Base-by-base conservation (phyloP, 1,139 yeast species). In the Pneumocystis jirovecii region DNA sequence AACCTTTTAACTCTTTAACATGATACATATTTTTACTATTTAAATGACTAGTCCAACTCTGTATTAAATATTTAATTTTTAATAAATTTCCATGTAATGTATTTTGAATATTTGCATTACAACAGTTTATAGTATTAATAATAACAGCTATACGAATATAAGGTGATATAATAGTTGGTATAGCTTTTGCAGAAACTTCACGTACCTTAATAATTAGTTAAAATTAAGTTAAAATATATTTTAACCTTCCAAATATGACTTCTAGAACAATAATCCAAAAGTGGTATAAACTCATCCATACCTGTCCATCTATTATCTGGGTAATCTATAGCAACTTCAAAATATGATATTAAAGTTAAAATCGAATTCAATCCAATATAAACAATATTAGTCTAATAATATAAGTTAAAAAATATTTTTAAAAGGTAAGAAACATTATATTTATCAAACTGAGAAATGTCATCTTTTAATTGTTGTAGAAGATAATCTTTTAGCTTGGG, bases 141-240 rank as follows among this genome's bases (percentile, higher is more conserved):
- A 67, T 61, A 44, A 61, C 45, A n/a, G 64, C 34, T 17, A 62
- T 62, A 50, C 63, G 61, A 7, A 40, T 59, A 15, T 45, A 61
- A 6, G 63, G 61, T 19, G 64, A 65, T 35, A 80, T 74, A 66
- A 87, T 75, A 0, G 85, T 76, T 0, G 86, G 82, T 1, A 89
- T 72, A 2, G 90, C 82, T 72, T 86, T 79, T 0, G 96, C 89
- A 0, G 95, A 86, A 82, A 88, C 82, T 73, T 90, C 96, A 68
- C 98, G 80, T 1, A 91, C 66, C 65, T 68, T 64, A 50, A 44
- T 15, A 45, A 61, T 21, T 39, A 59, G 17, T n/a, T 21, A 40
- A 6, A 40, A 56, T 59, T 59, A 29, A 40, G n/a, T 12, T 50
- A 50, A 21, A 39, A 34, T 12, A 29, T 39, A 5, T 17, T 44